Conservation (phyloP, 805 yeast genomes). For the Yarrowia keelungensis region DNA sequence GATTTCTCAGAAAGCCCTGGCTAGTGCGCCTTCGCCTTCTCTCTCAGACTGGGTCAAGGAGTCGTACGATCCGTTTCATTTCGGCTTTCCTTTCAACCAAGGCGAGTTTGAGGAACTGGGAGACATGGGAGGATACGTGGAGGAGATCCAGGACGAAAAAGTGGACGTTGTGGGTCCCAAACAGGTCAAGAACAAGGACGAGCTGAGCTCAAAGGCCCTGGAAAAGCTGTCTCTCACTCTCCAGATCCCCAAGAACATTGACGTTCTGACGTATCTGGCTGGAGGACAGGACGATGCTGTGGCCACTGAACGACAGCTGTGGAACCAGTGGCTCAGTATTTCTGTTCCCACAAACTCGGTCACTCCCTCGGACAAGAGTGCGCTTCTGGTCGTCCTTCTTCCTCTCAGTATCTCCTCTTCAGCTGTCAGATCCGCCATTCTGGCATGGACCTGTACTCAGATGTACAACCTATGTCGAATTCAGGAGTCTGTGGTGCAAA, state of each 20-base stretch:
- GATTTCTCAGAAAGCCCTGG: conserved; percentile 24
- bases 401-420: conserved; percentile 31
- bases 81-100: conserved; percentile 30
- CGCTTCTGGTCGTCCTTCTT: conserved; percentile 8
- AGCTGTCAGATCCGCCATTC: conserved; percentile 22
- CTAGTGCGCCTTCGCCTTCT: conserved; percentile 17
- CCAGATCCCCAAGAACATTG: conserved; percentile 30
- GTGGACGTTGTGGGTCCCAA: too few species aligned
- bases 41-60: conserved; percentile 29
- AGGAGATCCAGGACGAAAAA: conserved; percentile 7
- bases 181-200: background rate
- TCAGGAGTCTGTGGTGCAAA: conserved; percentile 35
- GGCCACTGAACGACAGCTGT: conserved; percentile 27
- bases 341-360: conserved; percentile 37
- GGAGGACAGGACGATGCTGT: conserved; percentile 38
- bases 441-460: conserved; percentile 36
- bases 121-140: conserved; percentile 34
- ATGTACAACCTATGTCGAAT: conserved; percentile 37
- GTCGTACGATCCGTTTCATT: conserved; percentile 30
- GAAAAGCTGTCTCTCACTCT: conserved; percentile 24
- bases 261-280: conserved; percentile 33
- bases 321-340: conserved; percentile 39
- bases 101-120: conserved; percentile 25
- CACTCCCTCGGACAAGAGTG: conserved; percentile 32
- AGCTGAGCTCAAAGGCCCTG: conserved; percentile 6